phyloP scores from a whole-genome alignment of 306 rosid genomes.

The Bauhinia variegata region DNA sequence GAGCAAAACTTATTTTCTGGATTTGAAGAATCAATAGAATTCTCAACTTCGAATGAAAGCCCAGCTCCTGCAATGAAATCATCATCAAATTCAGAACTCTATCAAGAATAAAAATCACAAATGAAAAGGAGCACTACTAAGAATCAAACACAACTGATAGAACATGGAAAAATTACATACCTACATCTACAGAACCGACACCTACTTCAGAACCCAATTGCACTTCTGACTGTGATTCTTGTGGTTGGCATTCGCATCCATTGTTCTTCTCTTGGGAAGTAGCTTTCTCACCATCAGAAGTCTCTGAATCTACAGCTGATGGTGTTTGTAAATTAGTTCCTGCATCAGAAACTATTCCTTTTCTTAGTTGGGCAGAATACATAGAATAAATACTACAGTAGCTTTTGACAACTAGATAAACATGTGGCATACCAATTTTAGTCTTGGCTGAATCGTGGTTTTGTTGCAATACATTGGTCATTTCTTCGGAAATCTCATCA shows the following conservation, averaged over 20 bases:
- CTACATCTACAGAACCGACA: not conserved
- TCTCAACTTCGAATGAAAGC: not conserved
- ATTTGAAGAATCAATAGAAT: constrained; percentile 17
- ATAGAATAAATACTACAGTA: not conserved
- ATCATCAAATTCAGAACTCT: constrained; percentile 23
- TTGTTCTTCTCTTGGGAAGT: constrained; percentile 30
- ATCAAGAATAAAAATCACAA: not conserved
- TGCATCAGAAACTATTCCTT: constrained; percentile 27
- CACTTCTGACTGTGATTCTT: constrained; percentile 14
- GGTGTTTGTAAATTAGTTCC: constrained; percentile 34
- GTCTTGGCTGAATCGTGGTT: constrained; percentile 24
- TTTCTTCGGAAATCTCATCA: constrained; percentile 49
- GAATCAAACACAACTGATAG: not conserved
- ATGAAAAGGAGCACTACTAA: not conserved
- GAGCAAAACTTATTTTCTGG: not conserved
- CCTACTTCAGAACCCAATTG: constrained; percentile 7
- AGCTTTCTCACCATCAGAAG: constrained; percentile 38
- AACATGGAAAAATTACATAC: constrained; percentile 28
- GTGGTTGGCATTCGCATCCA: constrained; percentile 15
- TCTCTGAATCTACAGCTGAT: constrained; percentile 38
- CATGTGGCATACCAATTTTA: constrained; percentile 41
- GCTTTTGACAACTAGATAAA: not conserved
- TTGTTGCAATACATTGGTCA: constrained; percentile 30
- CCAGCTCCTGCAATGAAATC: constrained; percentile 33
- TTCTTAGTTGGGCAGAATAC: not conserved